Base-by-base conservation (phyloP, 2,329 filamentous ascomycete genomes). In the Cercospora sp. region DNA sequence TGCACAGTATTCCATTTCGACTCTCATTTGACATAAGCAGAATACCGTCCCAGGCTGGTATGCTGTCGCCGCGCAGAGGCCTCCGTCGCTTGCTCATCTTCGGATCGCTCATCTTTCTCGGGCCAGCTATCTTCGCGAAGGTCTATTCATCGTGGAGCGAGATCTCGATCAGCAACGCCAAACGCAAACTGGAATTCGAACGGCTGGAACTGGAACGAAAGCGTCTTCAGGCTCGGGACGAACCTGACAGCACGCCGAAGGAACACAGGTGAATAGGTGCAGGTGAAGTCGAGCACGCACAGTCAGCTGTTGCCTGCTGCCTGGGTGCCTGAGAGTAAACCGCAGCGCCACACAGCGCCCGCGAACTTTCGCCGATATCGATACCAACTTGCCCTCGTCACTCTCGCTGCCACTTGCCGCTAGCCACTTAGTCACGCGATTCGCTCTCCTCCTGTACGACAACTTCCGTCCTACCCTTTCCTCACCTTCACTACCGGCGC, bases 101-200 rank as follows among this genome's bases (percentile, higher is more conserved):
- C 28, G 59, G 42, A 16, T 26, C 59, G 12, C 36, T 65, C 60
- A 20, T 68, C 63, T 68, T 68, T 48, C 63, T 68, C 18, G 66
- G 62, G 6, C 66, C 66, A 26, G 59, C 63, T 9, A 58, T 68
- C 20, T 48, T 31, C 9, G 36, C 63, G 10, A 68, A 65, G 20
- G 45, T 65, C 28, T 68, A 68, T 59, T 51, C 58, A 4, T 60
- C 63, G 33, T 68, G 63, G 57, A 65, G 39, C 23, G 62, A 68
- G 5, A 26, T 68, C 33, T 61, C 63, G 2, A 55, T 68, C 33
- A 68, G 66, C 62, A 61, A 58, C 58, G 66, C 63, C n/a, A 65
- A 62, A 23, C 66, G 66, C 23, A 48, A 63, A 55, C 57, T 64
- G 12, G 66, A 68, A 28, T 39, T 65, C 33, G 66, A 68, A 23